Conservation (phyloP, 2,329 filamentous ascomycete species). For the Botrytis hyacinthi region DNA sequence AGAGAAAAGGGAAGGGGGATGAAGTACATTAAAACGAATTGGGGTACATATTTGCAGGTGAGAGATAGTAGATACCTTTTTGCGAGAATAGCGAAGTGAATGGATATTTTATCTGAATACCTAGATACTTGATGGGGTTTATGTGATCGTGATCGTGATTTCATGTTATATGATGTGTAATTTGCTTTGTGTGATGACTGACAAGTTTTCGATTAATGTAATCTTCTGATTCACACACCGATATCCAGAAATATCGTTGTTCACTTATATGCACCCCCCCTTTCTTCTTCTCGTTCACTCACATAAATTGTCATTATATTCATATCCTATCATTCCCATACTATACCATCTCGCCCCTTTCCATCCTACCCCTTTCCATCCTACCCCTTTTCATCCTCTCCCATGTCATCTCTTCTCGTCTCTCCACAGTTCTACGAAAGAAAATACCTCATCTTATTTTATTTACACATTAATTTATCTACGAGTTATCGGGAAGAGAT, state of each 20-base stretch:
- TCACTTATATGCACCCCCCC: background rate
- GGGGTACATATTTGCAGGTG: background rate
- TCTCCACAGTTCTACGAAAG: background rate
- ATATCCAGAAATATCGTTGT: background rate
- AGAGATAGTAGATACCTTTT: background rate
- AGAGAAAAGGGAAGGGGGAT: background rate
- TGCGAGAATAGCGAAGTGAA: background rate
- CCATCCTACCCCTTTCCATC: too few relatives aligned
- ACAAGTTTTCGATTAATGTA: background rate
- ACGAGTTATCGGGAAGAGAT: too few relatives aligned
- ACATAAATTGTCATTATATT: rapidly evolving
- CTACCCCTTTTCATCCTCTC: too few relatives aligned
- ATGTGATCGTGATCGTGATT: background rate
- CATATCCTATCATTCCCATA: too few relatives aligned
- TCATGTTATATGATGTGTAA: background rate
- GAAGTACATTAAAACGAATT: background rate
- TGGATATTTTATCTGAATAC: background rate
- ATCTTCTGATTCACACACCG: background rate
- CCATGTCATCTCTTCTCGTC: too few relatives aligned
- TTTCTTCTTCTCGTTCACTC: background rate
- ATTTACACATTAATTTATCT: rapidly evolving
- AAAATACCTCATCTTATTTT: rapidly evolving
- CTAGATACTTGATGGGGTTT: background rate
- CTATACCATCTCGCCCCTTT: too few relatives aligned
- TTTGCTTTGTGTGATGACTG: background rate